A percentile compares a stretch with the other conserved stretches of the same genome.
These are phyloP conservation scores for Amphibolis antarctica DNA, from an alignment of 106 monocot species.

Conservation along the genomic window DNA sequence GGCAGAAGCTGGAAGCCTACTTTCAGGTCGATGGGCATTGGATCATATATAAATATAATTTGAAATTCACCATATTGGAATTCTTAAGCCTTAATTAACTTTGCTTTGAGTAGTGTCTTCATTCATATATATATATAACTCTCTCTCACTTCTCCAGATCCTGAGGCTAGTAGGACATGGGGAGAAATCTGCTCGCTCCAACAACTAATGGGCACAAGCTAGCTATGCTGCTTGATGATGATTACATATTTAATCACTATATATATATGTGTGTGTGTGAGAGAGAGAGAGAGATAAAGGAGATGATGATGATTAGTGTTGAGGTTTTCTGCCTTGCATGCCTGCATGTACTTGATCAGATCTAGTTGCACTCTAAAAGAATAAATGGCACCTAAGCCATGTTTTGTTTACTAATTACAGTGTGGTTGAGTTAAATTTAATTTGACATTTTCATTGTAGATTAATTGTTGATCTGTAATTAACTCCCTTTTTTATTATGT, in stretches of 20 bases:
- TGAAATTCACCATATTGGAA: no score
- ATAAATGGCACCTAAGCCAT: background rate
- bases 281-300: background rate
- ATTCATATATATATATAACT: background rate
- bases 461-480: no score
- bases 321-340: background rate
- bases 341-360: no score
- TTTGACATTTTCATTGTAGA: no score
- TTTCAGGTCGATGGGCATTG: slow-evolving; percentile 38
- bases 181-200: slow-evolving; percentile 28
- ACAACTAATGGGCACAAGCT: background rate
- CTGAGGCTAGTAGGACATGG: slow-evolving; percentile 38
- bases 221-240: background rate
- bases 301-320: background rate
- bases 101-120: no score
- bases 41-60: no score
- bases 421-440: no score
- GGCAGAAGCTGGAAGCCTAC: slow-evolving; percentile 77
- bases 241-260: background rate
- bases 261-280: background rate
- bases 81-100: no score
- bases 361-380: background rate
- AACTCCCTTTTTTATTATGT: no score
- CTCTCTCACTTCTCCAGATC: slow-evolving; percentile 21
- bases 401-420: background rate